phyloP scores from a whole-genome alignment of 2,329 filamentous ascomycete genomes.

The Ceratocystis harringtonii region DNA sequence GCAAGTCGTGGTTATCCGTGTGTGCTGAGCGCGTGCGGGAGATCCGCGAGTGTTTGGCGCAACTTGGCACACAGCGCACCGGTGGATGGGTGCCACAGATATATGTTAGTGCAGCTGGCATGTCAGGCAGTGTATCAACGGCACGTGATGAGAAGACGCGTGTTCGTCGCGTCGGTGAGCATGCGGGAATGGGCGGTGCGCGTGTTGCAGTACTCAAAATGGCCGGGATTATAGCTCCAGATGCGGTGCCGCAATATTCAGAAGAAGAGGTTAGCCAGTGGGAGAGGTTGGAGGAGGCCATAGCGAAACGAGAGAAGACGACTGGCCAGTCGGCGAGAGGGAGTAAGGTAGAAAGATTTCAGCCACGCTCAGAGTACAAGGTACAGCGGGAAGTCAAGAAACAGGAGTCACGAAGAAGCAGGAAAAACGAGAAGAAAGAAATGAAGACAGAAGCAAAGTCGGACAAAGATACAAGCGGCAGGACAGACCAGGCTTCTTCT shows the following conservation, averaged over 20 bases:
- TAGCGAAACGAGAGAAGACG: constrained; percentile 12
- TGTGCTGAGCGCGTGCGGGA: constrained; percentile 22
- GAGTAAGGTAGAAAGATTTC: not conserved
- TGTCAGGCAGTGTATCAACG: constrained; percentile 23
- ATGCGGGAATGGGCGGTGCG: constrained; percentile 28
- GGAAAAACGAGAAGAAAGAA: not conserved
- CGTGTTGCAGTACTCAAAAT: constrained; percentile 29
- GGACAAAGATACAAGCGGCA: not conserved
- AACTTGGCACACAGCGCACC: constrained; percentile 21
- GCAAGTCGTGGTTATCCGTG: constrained; percentile 21
- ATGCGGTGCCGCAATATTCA: not conserved
- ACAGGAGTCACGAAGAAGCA: not conserved
- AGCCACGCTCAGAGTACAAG: not conserved
- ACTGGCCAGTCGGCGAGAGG: not conserved
- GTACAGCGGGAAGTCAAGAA: not conserved
- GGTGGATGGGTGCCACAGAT: constrained; percentile 24
- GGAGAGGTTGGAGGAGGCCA: constrained; percentile 20
- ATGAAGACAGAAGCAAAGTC: not conserved
- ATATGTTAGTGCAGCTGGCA: constrained; percentile 27
- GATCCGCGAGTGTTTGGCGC: constrained; percentile 20
- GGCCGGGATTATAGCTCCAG: constrained; percentile 24
- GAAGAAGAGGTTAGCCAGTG: not conserved
- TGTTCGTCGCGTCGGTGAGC: constrained; percentile 19
- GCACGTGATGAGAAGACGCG: constrained; percentile 16
- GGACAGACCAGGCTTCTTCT: too few species aligned